Conservation (phyloP, 2,329 filamentous ascomycete species). For the Verticillium longisporum region DNA sequence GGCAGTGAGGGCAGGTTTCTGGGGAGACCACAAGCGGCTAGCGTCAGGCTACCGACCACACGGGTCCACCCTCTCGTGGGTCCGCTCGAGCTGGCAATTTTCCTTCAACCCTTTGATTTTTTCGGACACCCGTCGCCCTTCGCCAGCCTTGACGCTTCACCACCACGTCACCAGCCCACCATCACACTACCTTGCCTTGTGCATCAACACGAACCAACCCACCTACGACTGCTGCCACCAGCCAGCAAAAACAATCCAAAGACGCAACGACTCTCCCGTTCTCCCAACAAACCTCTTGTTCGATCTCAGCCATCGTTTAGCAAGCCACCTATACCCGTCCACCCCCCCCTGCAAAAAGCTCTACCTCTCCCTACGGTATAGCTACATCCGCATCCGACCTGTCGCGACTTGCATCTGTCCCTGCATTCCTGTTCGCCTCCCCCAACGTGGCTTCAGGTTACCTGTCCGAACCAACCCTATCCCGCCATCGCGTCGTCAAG, state of each 20-base stretch:
- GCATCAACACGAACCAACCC: background rate
- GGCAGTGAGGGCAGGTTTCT: background rate
- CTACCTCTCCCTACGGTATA: background rate
- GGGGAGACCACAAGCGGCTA: background rate
- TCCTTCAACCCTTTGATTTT: conserved; percentile 14
- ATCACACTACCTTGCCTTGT: background rate
- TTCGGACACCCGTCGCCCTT: conserved; percentile 5
- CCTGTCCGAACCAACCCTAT: conserved; percentile 2
- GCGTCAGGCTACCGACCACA: background rate
- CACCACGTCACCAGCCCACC: background rate
- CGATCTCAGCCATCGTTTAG: conserved; percentile 12
- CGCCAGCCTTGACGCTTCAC: background rate
- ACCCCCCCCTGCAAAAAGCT: too few relatives aligned
- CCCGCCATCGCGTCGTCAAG: conserved; percentile 3
- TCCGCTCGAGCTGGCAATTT: conserved; percentile 12
- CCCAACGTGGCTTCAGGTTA: conserved; percentile 5
- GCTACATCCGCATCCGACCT: background rate
- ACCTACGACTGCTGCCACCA: background rate
- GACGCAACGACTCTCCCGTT: background rate
- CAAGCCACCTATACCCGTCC: conserved; percentile 3
- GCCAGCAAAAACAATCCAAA: background rate
- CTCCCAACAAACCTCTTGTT: conserved; percentile 2
- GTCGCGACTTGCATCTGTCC: conserved; percentile 8
- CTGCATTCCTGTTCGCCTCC: conserved; percentile 7
- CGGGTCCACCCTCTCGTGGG: background rate